A percentile compares a stretch with the other conserved stretches of the same genome.
These are phyloP conservation scores for Candolleomyces aberdarensis DNA, from an alignment of 768 basidiomycete species.

Conservation along the genomic window DNA sequence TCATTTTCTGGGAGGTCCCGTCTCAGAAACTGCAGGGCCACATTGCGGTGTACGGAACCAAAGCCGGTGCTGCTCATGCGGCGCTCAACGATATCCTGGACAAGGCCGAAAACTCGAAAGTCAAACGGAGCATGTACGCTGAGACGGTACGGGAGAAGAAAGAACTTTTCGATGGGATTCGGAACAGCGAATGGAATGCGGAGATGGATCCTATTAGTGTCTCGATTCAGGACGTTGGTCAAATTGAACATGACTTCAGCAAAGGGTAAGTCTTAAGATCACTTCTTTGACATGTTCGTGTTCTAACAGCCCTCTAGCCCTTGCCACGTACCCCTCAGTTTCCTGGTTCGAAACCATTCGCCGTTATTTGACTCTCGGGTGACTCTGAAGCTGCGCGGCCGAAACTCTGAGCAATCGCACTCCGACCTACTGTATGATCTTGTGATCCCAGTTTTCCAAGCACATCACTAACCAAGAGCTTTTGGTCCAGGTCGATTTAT, in stretches of 20 bases:
- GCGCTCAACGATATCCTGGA: slow-evolving; percentile 59
- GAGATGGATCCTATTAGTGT: slow-evolving; percentile 76
- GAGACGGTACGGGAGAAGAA: slow-evolving; percentile 77
- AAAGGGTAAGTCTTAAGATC: slow-evolving; percentile 51
- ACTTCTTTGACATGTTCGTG: background rate
- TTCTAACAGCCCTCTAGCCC: slow-evolving; percentile 37
- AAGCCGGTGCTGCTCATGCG: slow-evolving; percentile 68
- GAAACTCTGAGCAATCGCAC: slow-evolving; percentile 17
- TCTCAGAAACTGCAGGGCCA: slow-evolving; percentile 59
- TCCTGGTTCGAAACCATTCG: slow-evolving; percentile 73
- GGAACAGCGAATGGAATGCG: slow-evolving; percentile 68
- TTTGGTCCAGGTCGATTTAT: slow-evolving; percentile 34
- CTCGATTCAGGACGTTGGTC: slow-evolving; percentile 38
- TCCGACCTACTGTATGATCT: background rate
- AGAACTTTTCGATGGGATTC: slow-evolving; percentile 64
- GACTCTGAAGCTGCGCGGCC: slow-evolving; percentile 44
- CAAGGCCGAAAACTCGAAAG: slow-evolving; percentile 57
- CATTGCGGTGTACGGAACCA: slow-evolving; percentile 52
- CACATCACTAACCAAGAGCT: background rate
- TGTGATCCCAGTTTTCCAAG: background rate
- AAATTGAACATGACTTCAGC: slow-evolving; percentile 62
- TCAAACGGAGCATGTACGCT: slow-evolving; percentile 84
- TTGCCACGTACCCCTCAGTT: slow-evolving; percentile 47
- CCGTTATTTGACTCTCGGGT: slow-evolving; percentile 57
- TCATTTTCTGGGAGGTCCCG: slow-evolving; percentile 75